Percentiles rank a stretch among this genome's conserved stretches.
Evolutionary conservation across 2,329 filamentous ascomycete species (phyloP).

Genomic region (Fusarium longipes): DNA sequence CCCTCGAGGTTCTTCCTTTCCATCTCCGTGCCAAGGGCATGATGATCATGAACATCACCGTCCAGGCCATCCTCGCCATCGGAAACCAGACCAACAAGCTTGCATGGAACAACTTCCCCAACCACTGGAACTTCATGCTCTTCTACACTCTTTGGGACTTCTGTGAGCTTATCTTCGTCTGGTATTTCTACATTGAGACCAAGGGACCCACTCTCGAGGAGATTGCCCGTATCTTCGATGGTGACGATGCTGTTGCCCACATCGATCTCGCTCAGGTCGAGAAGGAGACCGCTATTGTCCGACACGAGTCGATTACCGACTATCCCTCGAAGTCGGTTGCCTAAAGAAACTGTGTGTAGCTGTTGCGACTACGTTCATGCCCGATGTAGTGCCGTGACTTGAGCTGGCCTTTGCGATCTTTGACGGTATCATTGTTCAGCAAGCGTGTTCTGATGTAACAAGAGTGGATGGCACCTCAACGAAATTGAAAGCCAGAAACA

Average conservation of each 20-base stretch:
- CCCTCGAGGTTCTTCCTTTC: conserved; percentile 69
- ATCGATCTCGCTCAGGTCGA: conserved; percentile 66
- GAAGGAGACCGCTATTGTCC: conserved; percentile 57
- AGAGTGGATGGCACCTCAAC: conserved; percentile 8
- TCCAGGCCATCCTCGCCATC: conserved; percentile 70
- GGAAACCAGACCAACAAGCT: conserved; percentile 73
- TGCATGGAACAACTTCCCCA: conserved; percentile 68
- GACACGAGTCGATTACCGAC: conserved; percentile 42
- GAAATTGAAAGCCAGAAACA: conserved; percentile 5
- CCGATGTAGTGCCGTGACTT: neutral
- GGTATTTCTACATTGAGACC: conserved; percentile 76
- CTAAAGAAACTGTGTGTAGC: neutral
- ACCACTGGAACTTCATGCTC: conserved; percentile 73
- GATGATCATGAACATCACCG: conserved; percentile 73
- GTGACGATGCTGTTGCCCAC: conserved; percentile 66
- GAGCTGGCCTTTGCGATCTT: conserved; percentile 1
- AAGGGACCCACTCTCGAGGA: conserved; percentile 75
- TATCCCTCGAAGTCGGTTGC: conserved; percentile 34
- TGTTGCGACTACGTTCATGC: neutral
- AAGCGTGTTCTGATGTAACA: conserved; percentile 29
- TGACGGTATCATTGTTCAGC: conserved; percentile 11
- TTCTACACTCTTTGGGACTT: conserved; percentile 74
- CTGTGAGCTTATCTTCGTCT: conserved; percentile 70
- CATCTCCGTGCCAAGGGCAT: conserved; percentile 68
- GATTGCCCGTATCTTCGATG: conserved; percentile 74